These are phyloP conservation scores for Zostera marina DNA, from an alignment of 116 monocot genomes.

Conservation along the genomic window DNA sequence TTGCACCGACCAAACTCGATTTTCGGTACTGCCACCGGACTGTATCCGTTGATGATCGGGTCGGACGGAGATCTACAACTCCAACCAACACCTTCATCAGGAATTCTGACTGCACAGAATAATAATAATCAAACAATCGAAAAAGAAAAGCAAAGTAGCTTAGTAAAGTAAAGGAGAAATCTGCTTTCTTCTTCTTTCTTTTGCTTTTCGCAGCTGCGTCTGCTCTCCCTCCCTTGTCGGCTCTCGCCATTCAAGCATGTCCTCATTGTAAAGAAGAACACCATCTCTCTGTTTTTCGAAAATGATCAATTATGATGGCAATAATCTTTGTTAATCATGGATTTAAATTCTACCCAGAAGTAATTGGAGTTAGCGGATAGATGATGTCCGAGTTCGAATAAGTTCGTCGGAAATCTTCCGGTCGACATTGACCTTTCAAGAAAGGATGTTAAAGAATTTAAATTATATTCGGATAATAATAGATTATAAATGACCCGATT, in stretches of 20 bases:
- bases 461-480: too few species aligned
- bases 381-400: too few species aligned
- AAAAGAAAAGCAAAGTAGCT: background rate
- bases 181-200: background rate
- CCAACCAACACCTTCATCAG: too few species aligned
- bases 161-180: background rate
- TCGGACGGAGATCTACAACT: too few species aligned
- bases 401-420: too few species aligned
- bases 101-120: too few species aligned
- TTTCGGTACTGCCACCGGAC: conserved; percentile 26
- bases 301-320: background rate
- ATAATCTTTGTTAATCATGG: too few species aligned
- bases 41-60: conserved; percentile 8
- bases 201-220: background rate
- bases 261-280: conserved; percentile 2
- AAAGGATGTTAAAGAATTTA: too few species aligned
- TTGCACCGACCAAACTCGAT: conserved; percentile 18
- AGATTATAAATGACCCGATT: too few species aligned
- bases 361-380: too few species aligned
- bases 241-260: background rate
- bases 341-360: too few species aligned
- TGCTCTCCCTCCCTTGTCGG: background rate
- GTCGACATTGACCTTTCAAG: too few species aligned
- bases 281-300: background rate
- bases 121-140: background rate